Conservation (phyloP, 176 grass and related monocot species). For the Paspalum vaginatum region DNA sequence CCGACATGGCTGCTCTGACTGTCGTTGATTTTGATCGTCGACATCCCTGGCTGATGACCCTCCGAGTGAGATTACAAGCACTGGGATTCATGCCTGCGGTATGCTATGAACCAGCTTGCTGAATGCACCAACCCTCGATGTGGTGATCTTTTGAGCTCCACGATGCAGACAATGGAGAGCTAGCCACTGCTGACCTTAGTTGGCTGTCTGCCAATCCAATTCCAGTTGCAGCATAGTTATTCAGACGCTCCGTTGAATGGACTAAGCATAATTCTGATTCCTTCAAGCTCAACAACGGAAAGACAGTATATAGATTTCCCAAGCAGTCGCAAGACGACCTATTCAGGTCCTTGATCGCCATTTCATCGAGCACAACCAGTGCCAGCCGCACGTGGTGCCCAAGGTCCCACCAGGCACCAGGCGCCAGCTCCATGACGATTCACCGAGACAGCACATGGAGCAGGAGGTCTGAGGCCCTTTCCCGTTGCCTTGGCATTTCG, state of each 20-base stretch:
- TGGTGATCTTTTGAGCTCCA: neutral
- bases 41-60: neutral
- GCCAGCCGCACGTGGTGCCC: neutral
- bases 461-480: neutral
- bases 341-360: neutral
- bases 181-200: too few relatives aligned
- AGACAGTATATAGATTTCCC: too few relatives aligned
- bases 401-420: too few relatives aligned
- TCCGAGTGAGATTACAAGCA: neutral
- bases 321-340: neutral
- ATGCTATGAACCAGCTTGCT: neutral
- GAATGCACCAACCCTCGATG: neutral
- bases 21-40: neutral
- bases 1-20: neutral
- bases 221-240: neutral
- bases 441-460: neutral
- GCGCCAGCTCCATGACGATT: neutral
- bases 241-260: neutral
- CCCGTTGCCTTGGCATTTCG: neutral
- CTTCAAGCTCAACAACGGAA: neutral
- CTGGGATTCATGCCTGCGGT: neutral
- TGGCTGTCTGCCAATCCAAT: neutral
- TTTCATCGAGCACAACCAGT: neutral
- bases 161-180: neutral
- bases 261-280: neutral